Base-by-base conservation (phyloP, 768 basidiomycete species). In the Hypholoma sublateritium region DNA sequence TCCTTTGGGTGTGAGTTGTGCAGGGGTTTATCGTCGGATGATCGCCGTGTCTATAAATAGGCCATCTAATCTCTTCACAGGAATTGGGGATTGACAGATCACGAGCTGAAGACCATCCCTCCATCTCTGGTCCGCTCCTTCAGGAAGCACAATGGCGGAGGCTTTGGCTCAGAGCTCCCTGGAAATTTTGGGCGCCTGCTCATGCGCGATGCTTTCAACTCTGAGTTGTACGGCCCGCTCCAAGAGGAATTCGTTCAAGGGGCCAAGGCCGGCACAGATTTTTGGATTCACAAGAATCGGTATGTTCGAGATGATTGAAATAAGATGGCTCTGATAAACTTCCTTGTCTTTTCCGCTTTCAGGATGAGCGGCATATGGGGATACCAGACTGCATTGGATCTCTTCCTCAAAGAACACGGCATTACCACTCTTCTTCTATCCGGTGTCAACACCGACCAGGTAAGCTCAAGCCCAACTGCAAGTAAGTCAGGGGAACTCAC, bases 221-320 rank as follows among this genome's bases (percentile, higher is more conserved):
- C 85, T 3, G 80, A 81, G 37, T 71, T 87, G 48, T 88, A 88
- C 69, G 85, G 82, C 0, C 85, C 85, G 8, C 72, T 89, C 34
- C 85, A 87, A 59, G 72, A 69, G 0, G 76, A 81, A 58, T 87
- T 79, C 62, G 45, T 80, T 52, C 73, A 78, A 49, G 86, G 86
- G 16, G 70, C 75, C 57, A 70, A 77, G 12, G 70, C 67, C 5
- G 85, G 85, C 0, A 85, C 83, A 9, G 86, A 89, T 67, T 77
- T 86, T 58, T 88, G 86, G 86, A 83, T 88, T 50, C 82, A 88
- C 67, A 89, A 88, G 69, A 88, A 88, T 68, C 72, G 86, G 85
- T 83, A 54, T 35, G 56, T 58, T 14, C 19, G 13, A 39, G n/a
- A 39, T 35, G 42, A 4, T 34, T 25, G 36, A 28, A 12, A 36